These are phyloP conservation scores for Gossypium anomalum DNA, from an alignment of 345 rosid species.

Conservation along the genomic window DNA sequence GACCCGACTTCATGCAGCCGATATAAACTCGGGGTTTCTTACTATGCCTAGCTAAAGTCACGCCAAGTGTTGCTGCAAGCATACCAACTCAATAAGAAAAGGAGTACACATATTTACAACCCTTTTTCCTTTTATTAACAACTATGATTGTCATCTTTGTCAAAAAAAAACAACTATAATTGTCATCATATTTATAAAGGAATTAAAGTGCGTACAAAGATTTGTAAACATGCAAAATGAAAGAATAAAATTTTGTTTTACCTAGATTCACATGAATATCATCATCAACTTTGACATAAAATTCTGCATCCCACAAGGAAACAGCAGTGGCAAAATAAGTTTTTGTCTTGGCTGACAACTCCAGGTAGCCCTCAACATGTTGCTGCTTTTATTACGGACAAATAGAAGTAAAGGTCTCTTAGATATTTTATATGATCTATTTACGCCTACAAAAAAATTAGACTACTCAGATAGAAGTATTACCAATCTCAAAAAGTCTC, in stretches of 20 bases:
- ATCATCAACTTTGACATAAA: slow-evolving; percentile 94
- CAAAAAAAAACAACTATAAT: not conserved
- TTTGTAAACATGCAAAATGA: not conserved
- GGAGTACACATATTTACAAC: not conserved
- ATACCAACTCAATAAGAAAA: slow-evolving; percentile 3
- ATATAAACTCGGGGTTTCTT: slow-evolving; percentile 54
- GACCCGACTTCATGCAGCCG: slow-evolving; percentile 99
- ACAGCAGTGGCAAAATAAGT: slow-evolving; percentile 67
- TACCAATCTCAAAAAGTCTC: slow-evolving; percentile 92
- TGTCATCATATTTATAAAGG: not conserved
- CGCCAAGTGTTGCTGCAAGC: slow-evolving; percentile 57
- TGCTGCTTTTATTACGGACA: slow-evolving; percentile 36
- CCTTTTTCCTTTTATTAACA: not conserved
- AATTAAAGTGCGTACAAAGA: not conserved
- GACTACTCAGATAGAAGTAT: slow-evolving; percentile 6
- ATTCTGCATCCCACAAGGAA: slow-evolving; percentile 82
- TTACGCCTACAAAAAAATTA: not conserved
- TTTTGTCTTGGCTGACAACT: slow-evolving; percentile 85
- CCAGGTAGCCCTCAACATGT: slow-evolving; percentile 76
- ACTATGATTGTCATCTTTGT: slow-evolving; percentile 1
- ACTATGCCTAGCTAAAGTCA: slow-evolving; percentile 42
- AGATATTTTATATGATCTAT: slow-evolving; percentile 1
- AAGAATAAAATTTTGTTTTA: slow-evolving; percentile 18
- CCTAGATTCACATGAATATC: slow-evolving; percentile 93
- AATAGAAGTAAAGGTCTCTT: slow-evolving; percentile 3